Percentiles rank a stretch among this genome's conserved stretches.
Conservation (phyloP, 2,329 filamentous ascomycete genomes). For the Alternaria alternata region DNA sequence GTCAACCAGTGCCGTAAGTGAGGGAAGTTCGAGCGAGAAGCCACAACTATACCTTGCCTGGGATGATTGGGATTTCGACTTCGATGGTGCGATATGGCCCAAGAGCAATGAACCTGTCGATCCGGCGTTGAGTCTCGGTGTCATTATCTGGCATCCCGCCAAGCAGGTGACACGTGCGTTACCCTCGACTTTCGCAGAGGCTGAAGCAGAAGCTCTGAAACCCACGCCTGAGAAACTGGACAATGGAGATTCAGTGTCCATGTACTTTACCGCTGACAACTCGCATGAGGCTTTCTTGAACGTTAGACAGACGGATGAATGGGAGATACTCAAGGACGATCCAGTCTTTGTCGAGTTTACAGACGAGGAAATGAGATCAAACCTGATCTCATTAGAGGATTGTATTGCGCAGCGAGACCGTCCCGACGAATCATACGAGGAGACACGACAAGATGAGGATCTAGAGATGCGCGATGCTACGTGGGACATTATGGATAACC, state of each 20-base stretch:
- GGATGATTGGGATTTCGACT: slow-evolving; percentile 55
- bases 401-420: slow-evolving; percentile 53
- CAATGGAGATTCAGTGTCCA: slow-evolving; percentile 58
- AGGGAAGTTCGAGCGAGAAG: slow-evolving; percentile 31
- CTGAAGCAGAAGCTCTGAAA: slow-evolving; percentile 54
- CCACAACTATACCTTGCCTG: slow-evolving; percentile 45
- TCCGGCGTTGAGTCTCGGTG: slow-evolving; percentile 55
- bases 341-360: slow-evolving; percentile 59
- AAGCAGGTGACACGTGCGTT: slow-evolving; percentile 54
- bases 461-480: slow-evolving; percentile 46
- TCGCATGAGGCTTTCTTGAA: slow-evolving; percentile 56
- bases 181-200: slow-evolving; percentile 54
- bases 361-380: slow-evolving; percentile 46
- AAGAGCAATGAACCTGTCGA: slow-evolving; percentile 56
- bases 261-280: slow-evolving; percentile 57
- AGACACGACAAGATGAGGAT: slow-evolving; percentile 36
- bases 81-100: slow-evolving; percentile 55
- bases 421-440: slow-evolving; percentile 39
- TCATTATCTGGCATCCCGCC: slow-evolving; percentile 57
- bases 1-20: slow-evolving; percentile 26
- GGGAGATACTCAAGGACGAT: slow-evolving; percentile 60
- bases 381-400: slow-evolving; percentile 54
- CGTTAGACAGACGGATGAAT: slow-evolving; percentile 59
- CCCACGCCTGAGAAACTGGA: slow-evolving; percentile 46
- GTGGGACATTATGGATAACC: slow-evolving; percentile 52